A percentile compares a stretch with the other conserved stretches of the same genome.
Conservation (phyloP, 2,329 filamentous ascomycete genomes). For the Helotiales sp. region DNA sequence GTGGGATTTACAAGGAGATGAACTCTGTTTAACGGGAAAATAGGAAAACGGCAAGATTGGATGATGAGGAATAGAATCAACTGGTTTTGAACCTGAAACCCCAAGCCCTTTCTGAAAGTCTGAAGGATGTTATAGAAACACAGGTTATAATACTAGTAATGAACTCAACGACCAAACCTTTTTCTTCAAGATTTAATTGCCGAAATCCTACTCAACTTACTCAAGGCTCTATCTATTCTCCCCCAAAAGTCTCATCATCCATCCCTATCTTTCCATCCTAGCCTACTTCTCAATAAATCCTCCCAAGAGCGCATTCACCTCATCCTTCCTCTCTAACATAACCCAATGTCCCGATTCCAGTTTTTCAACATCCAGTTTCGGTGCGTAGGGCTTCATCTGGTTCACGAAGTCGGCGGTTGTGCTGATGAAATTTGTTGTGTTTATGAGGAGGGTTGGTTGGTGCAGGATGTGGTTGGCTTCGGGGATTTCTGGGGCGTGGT, state of each 20-base stretch:
- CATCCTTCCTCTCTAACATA: slow-evolving; percentile 27
- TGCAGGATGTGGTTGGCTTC: slow-evolving; percentile 17
- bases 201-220: no score
- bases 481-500: slow-evolving; percentile 21
- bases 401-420: slow-evolving; percentile 22
- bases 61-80: no score
- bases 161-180: no score
- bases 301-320: slow-evolving; percentile 22
- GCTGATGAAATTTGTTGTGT: slow-evolving; percentile 23
- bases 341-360: slow-evolving; percentile 31
- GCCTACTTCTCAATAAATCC: slow-evolving; percentile 16
- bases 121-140: no score
- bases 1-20: not conserved
- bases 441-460: slow-evolving; percentile 26
- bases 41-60: no score
- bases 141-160: no score
- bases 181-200: no score
- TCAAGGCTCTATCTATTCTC: no score
- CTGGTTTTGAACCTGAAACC: no score
- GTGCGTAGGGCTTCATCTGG: slow-evolving; percentile 24
- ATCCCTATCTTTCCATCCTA: not conserved
- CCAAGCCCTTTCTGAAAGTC: no score
- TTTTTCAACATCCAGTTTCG: slow-evolving; percentile 12
- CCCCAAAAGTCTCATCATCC: no score
- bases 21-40: no score